Evolutionary conservation across 768 basidiomycete genomes (phyloP), one percentile per base, ranked within the genome.

Genomic region (Tulasnella sp.): DNA sequence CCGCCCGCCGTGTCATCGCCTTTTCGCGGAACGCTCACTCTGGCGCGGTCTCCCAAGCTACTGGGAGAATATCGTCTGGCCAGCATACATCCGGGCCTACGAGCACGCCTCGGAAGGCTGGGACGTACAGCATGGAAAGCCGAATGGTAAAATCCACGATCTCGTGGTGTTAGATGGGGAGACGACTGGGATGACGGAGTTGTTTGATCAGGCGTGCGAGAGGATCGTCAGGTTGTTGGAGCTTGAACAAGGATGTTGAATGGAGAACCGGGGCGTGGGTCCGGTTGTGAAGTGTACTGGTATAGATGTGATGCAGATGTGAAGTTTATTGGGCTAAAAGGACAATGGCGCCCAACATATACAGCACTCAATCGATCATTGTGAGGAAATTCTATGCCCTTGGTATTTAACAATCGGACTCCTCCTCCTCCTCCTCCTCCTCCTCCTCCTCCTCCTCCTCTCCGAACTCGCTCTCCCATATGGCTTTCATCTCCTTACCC

Each of bases 11-110:
- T n/a, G n/a, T n/a, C n/a, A n/a, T n/a, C n/a, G n/a, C n/a, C n/a
- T n/a, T n/a, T n/a, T n/a, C n/a, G n/a, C 81, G 90, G 89, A 90
- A 75, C 87, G 87, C 19, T 68, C 79, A n/a, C 71, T 88, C n/a
- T 96, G 92, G 92, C 77, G 79, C 49, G 92, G 93, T 69, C 92
- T 90, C 22, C 89, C 91, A 12, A 63, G 75, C 42, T 94, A 94
- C 72, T 96, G 89, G 82, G 88, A 93, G 63, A 75, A 88, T 59
- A 89, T 98, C 61, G 92, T 92, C 54, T 98, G 87, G 74, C 96
- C 96, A 0, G 93, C 89, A 2, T 98, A 94, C 69, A 69, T 92
- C 43, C 80, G 84, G 42, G 92, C 92, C 8, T 87, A 96, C 70
- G 65, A 69, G 53, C 76, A 78, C 10, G 73, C 93, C 27, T 92